These are phyloP conservation scores for Vitis cinerea DNA, from an alignment of 164 flowering plant genomes.

Conservation along the genomic window DNA sequence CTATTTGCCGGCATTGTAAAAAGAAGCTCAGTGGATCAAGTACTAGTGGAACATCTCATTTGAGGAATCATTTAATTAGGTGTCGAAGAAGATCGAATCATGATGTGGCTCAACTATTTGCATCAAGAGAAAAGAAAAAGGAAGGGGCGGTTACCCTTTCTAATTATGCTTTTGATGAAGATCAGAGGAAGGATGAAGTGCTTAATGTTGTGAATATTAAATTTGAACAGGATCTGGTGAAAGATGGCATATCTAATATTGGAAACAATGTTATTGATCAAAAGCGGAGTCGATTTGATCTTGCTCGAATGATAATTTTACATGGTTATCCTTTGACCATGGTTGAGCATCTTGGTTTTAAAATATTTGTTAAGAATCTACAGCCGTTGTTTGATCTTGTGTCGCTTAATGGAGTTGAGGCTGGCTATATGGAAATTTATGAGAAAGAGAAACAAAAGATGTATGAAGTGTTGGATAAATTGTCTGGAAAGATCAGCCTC, in stretches of 20 bases:
- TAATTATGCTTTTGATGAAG: slow-evolving; percentile 36
- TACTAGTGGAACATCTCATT: slow-evolving; percentile 83
- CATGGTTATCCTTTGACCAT: slow-evolving; percentile 85
- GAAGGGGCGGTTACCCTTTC: slow-evolving; percentile 32
- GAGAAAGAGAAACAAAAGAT: slow-evolving; percentile 72
- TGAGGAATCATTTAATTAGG: slow-evolving; percentile 74
- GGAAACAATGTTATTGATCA: slow-evolving; percentile 57
- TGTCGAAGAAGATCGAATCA: slow-evolving; percentile 59
- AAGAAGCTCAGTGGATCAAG: slow-evolving; percentile 77
- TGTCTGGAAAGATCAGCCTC: slow-evolving; percentile 71
- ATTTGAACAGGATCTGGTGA: slow-evolving; percentile 31
- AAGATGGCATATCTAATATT: slow-evolving; percentile 14
- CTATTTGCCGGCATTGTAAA: slow-evolving; percentile 77
- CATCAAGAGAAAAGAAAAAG: slow-evolving; percentile 52
- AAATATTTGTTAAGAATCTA: slow-evolving; percentile 68
- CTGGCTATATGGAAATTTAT: slow-evolving; percentile 66
- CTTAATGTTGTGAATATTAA: slow-evolving; percentile 30
- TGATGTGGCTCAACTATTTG: slow-evolving; percentile 47
- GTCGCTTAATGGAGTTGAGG: slow-evolving; percentile 42
- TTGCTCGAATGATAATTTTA: slow-evolving; percentile 85
- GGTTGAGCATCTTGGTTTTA: slow-evolving; percentile 85
- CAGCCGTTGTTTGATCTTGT: slow-evolving; percentile 76
- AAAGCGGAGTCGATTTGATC: slow-evolving; percentile 62
- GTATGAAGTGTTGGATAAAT: slow-evolving; percentile 49
- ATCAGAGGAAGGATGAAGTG: slow-evolving; percentile 45